Evolutionary conservation across 495 filamentous ascomycete genomes (phyloP), one percentile per base, ranked within the genome.

Genomic region (Xylaria curta): DNA sequence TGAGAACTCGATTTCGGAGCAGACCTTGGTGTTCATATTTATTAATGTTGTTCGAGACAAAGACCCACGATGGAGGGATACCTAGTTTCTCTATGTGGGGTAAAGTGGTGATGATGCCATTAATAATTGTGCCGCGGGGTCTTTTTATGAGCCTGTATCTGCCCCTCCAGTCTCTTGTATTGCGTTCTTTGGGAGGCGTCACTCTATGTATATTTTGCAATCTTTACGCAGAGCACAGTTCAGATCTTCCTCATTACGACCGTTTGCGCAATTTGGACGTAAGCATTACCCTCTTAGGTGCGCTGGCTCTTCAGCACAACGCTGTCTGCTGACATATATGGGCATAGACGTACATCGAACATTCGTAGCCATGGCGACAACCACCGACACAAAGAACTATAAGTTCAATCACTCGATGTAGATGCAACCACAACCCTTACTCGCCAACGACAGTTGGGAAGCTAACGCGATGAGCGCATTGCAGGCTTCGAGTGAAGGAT

Each of bases 401-500:
- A 95, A 93, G 84, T 89, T 97, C 77, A 95, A 95, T 81, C 93
- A 91, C 78, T 87, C 89, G 61, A 91, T 91, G 93, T 95, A 82
- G 79, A 90, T 68, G 82, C 31, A 13, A 47, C 38, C 38, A 12
- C n/a, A 26, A 58, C 58, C 66, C 71, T 51, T 46, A 68, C 3
- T 49, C 40, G 12, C 66, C 46, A 44, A 19, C 69, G 21, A 71
- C 47, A 63, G 12, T 15, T 58, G 40, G 42, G 28, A 65, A 28
- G 59, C 46, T 63, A 42, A 72, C 38, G 40, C 24, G 3, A 5
- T 33, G 54, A 24, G 75, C 61, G 73, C 53, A 61, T 68, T 59
- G 72, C 69, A 97, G 95, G 95, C 82, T 97, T 75, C 90, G 96
- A 81, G 93, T 98, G 79, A 98, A 98, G 82, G 94, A 99, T 81